Percentiles rank a stretch among this genome's conserved stretches.
Evolutionary conservation across 129 eudicot species (phyloP).

Genomic region (Apium graveolens): DNA sequence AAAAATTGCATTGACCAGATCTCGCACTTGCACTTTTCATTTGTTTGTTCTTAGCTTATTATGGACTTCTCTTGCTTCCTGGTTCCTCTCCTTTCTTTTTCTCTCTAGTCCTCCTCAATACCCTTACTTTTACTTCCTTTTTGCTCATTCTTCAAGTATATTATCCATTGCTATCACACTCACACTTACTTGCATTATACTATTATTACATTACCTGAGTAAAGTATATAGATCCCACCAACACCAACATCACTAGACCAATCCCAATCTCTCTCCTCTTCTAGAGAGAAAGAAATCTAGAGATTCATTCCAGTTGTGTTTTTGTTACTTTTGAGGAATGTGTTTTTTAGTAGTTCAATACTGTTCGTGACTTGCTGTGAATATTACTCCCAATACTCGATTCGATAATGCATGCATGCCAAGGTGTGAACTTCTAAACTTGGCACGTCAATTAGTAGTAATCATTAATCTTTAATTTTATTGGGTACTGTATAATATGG

Average conservation of each 20-base stretch:
- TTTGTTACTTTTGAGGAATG: constrained; percentile 38
- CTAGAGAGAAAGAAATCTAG: constrained; percentile 12
- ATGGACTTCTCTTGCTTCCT: constrained; percentile 10
- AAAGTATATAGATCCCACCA: constrained; percentile 28
- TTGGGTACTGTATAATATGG: neutral
- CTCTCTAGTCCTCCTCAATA: neutral
- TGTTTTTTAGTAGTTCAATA: constrained; percentile 26
- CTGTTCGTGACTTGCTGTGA: constrained; percentile 13
- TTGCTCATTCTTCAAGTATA: neutral
- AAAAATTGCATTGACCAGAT: constrained; percentile 13
- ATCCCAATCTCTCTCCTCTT: constrained; percentile 10
- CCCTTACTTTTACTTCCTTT: constrained; percentile 26
- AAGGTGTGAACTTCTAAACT: constrained; percentile 8
- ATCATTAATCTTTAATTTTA: constrained; percentile 19
- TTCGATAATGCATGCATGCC: constrained; percentile 26
- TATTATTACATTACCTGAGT: constrained; percentile 13
- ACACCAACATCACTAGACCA: constrained; percentile 22
- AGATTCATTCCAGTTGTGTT: constrained; percentile 24
- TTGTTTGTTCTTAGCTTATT: constrained; percentile 4
- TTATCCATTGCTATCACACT: constrained; percentile 9
- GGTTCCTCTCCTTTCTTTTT: neutral
- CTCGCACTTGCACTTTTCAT: neutral
- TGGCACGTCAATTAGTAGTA: constrained; percentile 23
- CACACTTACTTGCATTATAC: neutral
- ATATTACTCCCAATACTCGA: neutral